Evolutionary conservation across 2,329 filamentous ascomycete genomes (phyloP), one percentile per base, ranked within the genome.

Genomic region (Fragosphaeria purpurea): DNA sequence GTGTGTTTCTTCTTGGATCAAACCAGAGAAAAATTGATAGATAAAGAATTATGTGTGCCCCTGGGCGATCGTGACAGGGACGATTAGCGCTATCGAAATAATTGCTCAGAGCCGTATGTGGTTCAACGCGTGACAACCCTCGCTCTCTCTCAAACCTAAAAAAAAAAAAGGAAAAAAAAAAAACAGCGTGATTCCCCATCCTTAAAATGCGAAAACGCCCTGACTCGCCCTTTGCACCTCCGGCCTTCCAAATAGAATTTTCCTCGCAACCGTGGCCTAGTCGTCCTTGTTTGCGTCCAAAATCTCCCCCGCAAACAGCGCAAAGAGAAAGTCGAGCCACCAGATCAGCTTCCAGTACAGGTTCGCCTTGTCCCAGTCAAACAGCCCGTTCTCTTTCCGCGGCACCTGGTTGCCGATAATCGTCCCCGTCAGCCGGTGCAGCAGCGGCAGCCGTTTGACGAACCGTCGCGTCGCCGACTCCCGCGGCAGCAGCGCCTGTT

Each of bases 371-470:
- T 79, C 78, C 72, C 82, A 86, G 65, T 96, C 90, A 59, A 95
- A 90, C 41, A 80, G 81, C 51, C 86, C 87, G 42, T 76, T 72
- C 48, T 88, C 85, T 48, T 76, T 83, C 41, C 84, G 75, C 7
- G 87, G 87, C 40, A 91, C 80, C 62, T 85, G 77, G 61, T 81
- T 82, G 6, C 86, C 86, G 60, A 91, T 89, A 65, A 90, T 80
- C 59, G 71, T 81, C 56, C 70, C 82, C 44, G 80, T 82, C 61
- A 89, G 84, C 80, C 83, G 88, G 58, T 77, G 78, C 54, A 88
- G 67, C 54, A 88, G 74, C 3, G 85, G 85, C 41, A 88, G 78
- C 49, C 76, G 77, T 56, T 77, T 76, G 50, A 86, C 66, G 22
- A 86, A 62, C 47, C 80, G 76, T 65, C 86, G 82, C 38, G 76